Conservation (phyloP, 1,139 yeast genomes). For the Ogataea hybrid region DNA sequence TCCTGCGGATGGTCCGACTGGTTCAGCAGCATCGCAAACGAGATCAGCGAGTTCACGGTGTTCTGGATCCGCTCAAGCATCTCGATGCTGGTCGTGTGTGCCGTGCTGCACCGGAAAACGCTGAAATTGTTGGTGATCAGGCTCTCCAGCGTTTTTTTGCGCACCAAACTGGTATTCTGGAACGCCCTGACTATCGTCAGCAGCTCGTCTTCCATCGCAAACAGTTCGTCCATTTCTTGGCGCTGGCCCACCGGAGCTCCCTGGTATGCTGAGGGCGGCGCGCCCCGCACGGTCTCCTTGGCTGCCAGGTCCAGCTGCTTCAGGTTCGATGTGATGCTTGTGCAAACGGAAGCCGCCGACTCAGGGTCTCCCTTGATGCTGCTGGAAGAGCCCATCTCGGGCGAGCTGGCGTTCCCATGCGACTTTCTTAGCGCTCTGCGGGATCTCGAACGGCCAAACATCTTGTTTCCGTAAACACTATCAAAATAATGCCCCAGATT, state of each 20-base stretch:
- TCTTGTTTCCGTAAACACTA: not conserved
- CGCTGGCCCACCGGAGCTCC: not conserved
- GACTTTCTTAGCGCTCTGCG: slow-evolving; percentile 8
- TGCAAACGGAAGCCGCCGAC: slow-evolving; percentile 14
- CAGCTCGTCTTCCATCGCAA: slow-evolving; percentile 14
- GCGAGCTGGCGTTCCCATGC: not conserved
- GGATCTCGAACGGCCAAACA: slow-evolving; percentile 13
- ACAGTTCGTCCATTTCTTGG: slow-evolving; percentile 9
- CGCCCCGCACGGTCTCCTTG: slow-evolving; percentile 11
- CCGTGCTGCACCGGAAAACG: slow-evolving; percentile 30
- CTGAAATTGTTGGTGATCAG: slow-evolving; percentile 22
- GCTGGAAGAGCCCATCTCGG: slow-evolving; percentile 6
- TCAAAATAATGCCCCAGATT: not conserved
- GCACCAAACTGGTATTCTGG: slow-evolving; percentile 8
- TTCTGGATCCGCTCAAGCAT: slow-evolving; percentile 31
- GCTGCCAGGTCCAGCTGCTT: slow-evolving; percentile 14
- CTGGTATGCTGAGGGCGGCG: not conserved
- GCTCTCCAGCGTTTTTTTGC: slow-evolving; percentile 11
- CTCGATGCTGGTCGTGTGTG: slow-evolving; percentile 27
- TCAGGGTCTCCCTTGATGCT: slow-evolving; percentile 8
- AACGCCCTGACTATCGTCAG: slow-evolving; percentile 10
- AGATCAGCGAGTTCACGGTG: slow-evolving; percentile 30
- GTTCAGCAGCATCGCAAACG: slow-evolving; percentile 26
- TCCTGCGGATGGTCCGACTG: slow-evolving; percentile 12
- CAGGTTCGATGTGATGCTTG: slow-evolving; percentile 17